These are phyloP conservation scores for Combretum micranthum DNA, from an alignment of 345 rosid species.

Conservation along the genomic window DNA sequence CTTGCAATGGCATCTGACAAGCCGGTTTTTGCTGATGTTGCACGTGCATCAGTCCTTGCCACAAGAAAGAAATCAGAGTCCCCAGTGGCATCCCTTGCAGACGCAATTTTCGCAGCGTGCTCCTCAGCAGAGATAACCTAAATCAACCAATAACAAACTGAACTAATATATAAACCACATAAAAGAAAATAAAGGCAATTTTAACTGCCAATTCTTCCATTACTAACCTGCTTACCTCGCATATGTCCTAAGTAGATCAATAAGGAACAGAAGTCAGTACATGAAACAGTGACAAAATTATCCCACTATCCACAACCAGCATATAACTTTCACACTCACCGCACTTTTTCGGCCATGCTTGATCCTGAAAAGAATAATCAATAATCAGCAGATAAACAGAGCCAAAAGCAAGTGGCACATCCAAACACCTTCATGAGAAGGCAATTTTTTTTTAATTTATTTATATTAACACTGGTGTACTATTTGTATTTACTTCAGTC, in stretches of 20 bases:
- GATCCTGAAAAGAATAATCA: slow-evolving; percentile 29
- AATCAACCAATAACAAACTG: neutral
- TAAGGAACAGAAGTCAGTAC: neutral
- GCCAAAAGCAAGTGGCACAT: too few species aligned
- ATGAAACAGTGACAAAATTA: too few species aligned
- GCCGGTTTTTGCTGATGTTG: slow-evolving; percentile 38
- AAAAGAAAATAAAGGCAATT: too few species aligned
- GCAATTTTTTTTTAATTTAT: too few species aligned
- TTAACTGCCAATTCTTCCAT: neutral
- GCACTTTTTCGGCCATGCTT: slow-evolving; percentile 60
- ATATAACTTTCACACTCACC: slow-evolving; percentile 22
- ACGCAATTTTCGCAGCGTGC: slow-evolving; percentile 47
- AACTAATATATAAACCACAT: too few species aligned
- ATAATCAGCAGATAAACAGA: neutral
- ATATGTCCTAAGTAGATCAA: slow-evolving; percentile 28
- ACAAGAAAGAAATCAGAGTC: slow-evolving; percentile 48
- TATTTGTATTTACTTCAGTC: too few species aligned
- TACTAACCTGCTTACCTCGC: slow-evolving; percentile 46
- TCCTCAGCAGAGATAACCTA: slow-evolving; percentile 47
- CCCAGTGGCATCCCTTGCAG: slow-evolving; percentile 47
- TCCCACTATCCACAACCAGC: neutral
- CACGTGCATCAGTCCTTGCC: slow-evolving; percentile 45
- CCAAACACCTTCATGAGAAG: too few species aligned
- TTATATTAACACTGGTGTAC: too few species aligned
- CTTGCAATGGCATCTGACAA: slow-evolving; percentile 48